A percentile compares a stretch with the other conserved stretches of the same genome.
Conservation (phyloP, 2,329 filamentous ascomycete genomes). For the Simplicillium aogashimaense region DNA sequence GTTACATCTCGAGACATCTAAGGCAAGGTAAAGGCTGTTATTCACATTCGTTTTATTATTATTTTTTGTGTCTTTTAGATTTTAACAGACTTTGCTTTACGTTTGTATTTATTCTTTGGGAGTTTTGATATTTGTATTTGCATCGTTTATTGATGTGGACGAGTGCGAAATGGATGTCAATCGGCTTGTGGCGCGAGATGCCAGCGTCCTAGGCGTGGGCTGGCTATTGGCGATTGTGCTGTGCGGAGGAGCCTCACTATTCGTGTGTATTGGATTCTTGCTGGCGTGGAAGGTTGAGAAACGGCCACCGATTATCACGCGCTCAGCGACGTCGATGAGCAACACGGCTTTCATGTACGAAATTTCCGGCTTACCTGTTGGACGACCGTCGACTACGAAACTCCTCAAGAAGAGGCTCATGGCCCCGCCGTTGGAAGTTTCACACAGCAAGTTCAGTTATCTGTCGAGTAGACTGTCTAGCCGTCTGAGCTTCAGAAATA, state of each 20-base stretch:
- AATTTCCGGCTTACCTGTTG: too few relatives aligned
- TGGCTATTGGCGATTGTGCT: constrained; percentile 35
- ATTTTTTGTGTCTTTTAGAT: constrained; percentile 1
- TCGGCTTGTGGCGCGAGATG: not conserved
- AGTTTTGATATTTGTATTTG: too few relatives aligned
- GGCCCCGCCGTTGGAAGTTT: too few relatives aligned
- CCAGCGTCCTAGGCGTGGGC: constrained; percentile 18
- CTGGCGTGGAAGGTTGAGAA: constrained; percentile 26
- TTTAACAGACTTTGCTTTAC: too few relatives aligned
- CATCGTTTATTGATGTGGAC: too few relatives aligned
- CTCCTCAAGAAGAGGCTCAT: constrained; percentile 10
- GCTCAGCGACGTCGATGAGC: not conserved
- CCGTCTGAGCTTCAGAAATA: constrained; percentile 17
- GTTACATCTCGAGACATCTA: too few relatives aligned
- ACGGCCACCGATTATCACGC: constrained; percentile 4
- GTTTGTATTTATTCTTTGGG: too few relatives aligned
- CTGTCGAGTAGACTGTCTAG: constrained; percentile 14
- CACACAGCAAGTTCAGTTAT: too few relatives aligned
- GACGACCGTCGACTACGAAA: not conserved
- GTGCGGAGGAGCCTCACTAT: constrained; percentile 34
- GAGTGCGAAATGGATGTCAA: not conserved
- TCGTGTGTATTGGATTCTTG: constrained; percentile 30
- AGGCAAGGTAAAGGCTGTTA: too few relatives aligned
- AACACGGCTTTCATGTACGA: not conserved
- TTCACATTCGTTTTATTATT: not conserved